Percentiles rank a stretch among this genome's conserved stretches.
Conservation (phyloP, 768 basidiomycete genomes). For the Cyclocybe aegerita region DNA sequence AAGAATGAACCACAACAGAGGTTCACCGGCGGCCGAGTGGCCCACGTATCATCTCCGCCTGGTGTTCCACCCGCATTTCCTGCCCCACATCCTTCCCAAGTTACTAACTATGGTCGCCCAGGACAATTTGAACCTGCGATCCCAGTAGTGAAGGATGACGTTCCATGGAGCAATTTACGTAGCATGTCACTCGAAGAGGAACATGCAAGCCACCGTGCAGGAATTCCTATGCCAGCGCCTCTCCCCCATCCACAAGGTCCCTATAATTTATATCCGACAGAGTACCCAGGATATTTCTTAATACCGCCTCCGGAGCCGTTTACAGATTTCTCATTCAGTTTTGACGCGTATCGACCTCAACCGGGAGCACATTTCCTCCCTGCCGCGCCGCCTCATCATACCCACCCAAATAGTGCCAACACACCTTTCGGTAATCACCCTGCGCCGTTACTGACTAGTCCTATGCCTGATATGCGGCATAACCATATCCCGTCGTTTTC, state of each 20-base stretch:
- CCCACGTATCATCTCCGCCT: neutral
- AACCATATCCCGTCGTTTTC: no score
- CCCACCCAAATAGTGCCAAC: no score
- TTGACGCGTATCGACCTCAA: constrained; percentile 36
- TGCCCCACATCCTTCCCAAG: neutral
- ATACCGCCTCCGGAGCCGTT: constrained; percentile 51
- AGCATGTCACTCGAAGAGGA: constrained; percentile 26
- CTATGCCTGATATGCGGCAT: no score
- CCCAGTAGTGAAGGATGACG: neutral
- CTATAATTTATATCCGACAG: constrained; percentile 46
- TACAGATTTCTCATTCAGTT: constrained; percentile 57
- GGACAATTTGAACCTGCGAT: neutral
- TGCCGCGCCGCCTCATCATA: constrained; percentile 15
- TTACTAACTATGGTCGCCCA: neutral
- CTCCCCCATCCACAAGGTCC: constrained; percentile 41
- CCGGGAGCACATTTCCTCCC: constrained; percentile 53
- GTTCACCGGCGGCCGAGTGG: no score
- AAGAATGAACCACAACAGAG: no score
- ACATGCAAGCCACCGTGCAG: constrained; percentile 11
- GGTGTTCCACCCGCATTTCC: neutral
- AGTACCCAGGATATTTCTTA: constrained; percentile 61
- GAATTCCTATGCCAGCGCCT: constrained; percentile 24
- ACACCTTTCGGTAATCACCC: no score
- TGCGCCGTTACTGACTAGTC: no score
- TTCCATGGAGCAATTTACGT: neutral